A percentile compares a stretch with the other conserved stretches of the same genome.
phyloP scores from a whole-genome alignment of 768 basidiomycete genomes.

The Gymnopilus dilepis region DNA sequence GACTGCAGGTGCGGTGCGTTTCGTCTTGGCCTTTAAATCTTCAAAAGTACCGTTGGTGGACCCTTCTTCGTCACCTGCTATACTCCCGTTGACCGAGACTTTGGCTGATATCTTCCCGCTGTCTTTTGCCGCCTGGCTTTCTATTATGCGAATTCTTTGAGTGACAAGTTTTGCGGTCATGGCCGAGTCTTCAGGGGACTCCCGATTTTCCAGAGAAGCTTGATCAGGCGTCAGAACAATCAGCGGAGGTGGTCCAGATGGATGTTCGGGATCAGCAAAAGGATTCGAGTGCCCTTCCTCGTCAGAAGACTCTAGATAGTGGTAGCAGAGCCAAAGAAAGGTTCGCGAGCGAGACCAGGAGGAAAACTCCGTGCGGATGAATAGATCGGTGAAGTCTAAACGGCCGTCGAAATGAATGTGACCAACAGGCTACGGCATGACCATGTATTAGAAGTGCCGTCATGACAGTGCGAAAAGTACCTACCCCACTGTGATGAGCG shows the following conservation, averaged over 20 bases:
- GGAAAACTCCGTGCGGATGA: slow-evolving; percentile 73
- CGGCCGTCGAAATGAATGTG: slow-evolving; percentile 73
- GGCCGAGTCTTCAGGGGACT: slow-evolving; percentile 47
- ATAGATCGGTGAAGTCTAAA: slow-evolving; percentile 81
- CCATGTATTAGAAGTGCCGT: slow-evolving; percentile 24
- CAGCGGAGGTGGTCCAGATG: slow-evolving; percentile 41
- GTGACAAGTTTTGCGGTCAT: slow-evolving; percentile 43
- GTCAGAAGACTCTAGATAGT: slow-evolving; percentile 64
- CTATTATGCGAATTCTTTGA: slow-evolving; percentile 45
- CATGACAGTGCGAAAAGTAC: slow-evolving; percentile 33
- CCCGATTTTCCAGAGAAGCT: slow-evolving; percentile 49
- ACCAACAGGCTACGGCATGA: slow-evolving; percentile 57
- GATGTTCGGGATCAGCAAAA: slow-evolving; percentile 55
- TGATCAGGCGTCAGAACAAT: slow-evolving; percentile 45
- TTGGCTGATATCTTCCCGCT: slow-evolving; percentile 22
- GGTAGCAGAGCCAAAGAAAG: slow-evolving; percentile 87
- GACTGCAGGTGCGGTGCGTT: slow-evolving; percentile 12
- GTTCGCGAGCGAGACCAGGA: slow-evolving; percentile 77
- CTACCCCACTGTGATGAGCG: slow-evolving; percentile 59
- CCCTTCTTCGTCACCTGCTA: slow-evolving; percentile 30
- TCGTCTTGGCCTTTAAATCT: slow-evolving; percentile 28
- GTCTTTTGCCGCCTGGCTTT: slow-evolving; percentile 28
- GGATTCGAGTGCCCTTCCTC: slow-evolving; percentile 55
- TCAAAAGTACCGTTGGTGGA: slow-evolving; percentile 14
- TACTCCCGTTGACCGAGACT: slow-evolving; percentile 25